A percentile compares a stretch with the other conserved stretches of the same genome.
These are phyloP conservation scores for Adiantum capillusveneris DNA, from an alignment of 75 land plant species.

Conservation along the genomic window DNA sequence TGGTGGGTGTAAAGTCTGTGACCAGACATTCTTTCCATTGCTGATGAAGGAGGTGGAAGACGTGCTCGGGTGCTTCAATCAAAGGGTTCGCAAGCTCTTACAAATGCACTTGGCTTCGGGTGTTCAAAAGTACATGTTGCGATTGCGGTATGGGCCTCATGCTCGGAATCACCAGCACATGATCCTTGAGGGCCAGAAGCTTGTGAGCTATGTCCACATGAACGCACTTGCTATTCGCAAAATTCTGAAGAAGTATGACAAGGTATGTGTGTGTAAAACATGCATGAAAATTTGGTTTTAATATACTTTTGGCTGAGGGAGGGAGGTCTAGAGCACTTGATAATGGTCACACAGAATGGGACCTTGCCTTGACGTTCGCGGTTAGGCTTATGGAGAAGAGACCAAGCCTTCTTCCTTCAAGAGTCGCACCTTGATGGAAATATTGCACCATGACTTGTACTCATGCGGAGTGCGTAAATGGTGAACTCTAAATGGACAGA, in stretches of 20 bases:
- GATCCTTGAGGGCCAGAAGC: slow-evolving; percentile 48
- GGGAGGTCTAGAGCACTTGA: too few relatives aligned
- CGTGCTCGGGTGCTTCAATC: slow-evolving; percentile 64
- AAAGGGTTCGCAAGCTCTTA: slow-evolving; percentile 50
- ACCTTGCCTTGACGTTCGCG: too few relatives aligned
- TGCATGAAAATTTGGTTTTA: too few relatives aligned
- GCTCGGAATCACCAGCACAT: slow-evolving; percentile 32
- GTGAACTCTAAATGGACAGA: too few relatives aligned
- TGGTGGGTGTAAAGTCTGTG: slow-evolving; percentile 45
- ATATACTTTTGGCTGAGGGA: too few relatives aligned
- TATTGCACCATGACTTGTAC: too few relatives aligned
- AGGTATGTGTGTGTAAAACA: slow-evolving; percentile 47
- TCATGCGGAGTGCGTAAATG: background rate
- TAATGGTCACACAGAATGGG: too few relatives aligned
- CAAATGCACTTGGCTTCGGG: slow-evolving; percentile 47
- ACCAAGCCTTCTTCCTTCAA: too few relatives aligned
- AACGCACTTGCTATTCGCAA: slow-evolving; percentile 77
- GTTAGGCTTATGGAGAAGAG: too few relatives aligned
- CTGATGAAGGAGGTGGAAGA: slow-evolving; percentile 57
- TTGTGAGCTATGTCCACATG: slow-evolving; percentile 67
- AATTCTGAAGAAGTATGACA: slow-evolving; percentile 88
- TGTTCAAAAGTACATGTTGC: slow-evolving; percentile 39
- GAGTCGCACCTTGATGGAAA: too few relatives aligned
- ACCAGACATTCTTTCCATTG: slow-evolving; percentile 59
- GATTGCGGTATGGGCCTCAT: slow-evolving; percentile 32